Base-by-base conservation (phyloP, 805 yeast species). In the Jamesozyma hellenica region DNA sequence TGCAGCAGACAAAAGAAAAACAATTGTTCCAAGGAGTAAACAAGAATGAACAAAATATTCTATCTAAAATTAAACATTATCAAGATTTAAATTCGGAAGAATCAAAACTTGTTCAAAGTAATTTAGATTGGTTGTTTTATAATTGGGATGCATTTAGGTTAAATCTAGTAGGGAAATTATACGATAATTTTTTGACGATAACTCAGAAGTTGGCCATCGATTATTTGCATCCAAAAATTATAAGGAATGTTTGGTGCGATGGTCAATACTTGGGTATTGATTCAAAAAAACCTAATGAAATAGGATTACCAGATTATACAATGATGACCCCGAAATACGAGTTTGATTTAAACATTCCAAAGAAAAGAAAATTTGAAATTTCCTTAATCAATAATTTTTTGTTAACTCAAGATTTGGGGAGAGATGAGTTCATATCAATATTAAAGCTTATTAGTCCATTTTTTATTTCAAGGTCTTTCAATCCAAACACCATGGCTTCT, bases 221-320 rank as follows among this genome's bases (percentile, higher is more conserved):
- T 47, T 56, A 71, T 5, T 62, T 50, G 34, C 82, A 77, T 55
- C 79, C 82, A 1, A 74, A 75, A 48, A 74, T 77, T 25, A 66
- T 70, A 43, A 54, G 81, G 40, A 72, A 74, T 10, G 55, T 75
- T 36, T 74, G 74, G 62, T 64, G 76, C 28, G 74, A 70, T 49
- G 67, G 73, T 2, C 48, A 44, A 19, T 44, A 44, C 26, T 29
- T 60, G 27, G 59, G 49, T 11, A 36, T 53, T 14, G 58, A 59
- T 30, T 34, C 47, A 4, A 52, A 46, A 30, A 37, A 46, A 31
- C 50, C 56, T 1, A 42, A 45, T 4, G 34, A 42, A 9, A 16
- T 49, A 15, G 46, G 43, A 11, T 18, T 45, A 7, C 47, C 45
- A 14, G 51, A 56, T 35, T 47, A 47, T 12, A 42, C 49, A 34